Percentiles rank a stretch among this genome's conserved stretches.
These are phyloP conservation scores for Trypanosoma lewisi DNA, from an alignment of 208 protist species.

Conservation along the genomic window DNA sequence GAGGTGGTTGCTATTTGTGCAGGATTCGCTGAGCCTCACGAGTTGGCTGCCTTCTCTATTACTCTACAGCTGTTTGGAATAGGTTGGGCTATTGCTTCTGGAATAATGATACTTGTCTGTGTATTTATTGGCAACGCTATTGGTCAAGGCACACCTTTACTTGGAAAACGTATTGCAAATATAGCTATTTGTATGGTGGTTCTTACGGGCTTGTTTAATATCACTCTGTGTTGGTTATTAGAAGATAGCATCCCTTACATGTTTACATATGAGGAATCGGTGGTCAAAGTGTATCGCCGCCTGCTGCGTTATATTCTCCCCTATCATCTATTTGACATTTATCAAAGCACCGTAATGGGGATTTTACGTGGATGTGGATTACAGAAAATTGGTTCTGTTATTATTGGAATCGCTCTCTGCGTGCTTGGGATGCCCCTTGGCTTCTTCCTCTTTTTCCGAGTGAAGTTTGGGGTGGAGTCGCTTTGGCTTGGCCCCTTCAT, in stretches of 20 bases:
- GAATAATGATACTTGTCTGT: conserved; percentile 64
- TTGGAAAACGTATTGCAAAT: conserved; percentile 64
- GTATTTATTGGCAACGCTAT: conserved; percentile 85
- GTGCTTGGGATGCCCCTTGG: conserved; percentile 61
- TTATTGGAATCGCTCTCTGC: conserved; percentile 63
- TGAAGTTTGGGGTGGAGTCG: conserved; percentile 61
- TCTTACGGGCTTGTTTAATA: conserved; percentile 39
- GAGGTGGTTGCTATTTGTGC: conserved; percentile 70
- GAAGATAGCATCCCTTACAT: conserved; percentile 53
- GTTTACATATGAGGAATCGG: conserved; percentile 53
- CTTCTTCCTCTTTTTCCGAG: conserved; percentile 78
- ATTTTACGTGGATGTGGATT: conserved; percentile 73
- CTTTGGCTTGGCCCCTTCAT: conserved; percentile 77
- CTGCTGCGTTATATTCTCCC: conserved; percentile 50
- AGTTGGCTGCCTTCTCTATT: conserved; percentile 80
- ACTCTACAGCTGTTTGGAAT: conserved; percentile 73
- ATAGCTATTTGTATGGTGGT: conserved; percentile 53
- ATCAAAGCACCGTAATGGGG: conserved; percentile 80
- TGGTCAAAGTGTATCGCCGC: conserved; percentile 26
- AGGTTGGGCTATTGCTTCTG: conserved; percentile 71
- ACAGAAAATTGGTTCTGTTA: conserved; percentile 61
- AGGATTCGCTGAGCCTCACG: conserved; percentile 53
- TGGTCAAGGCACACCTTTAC: conserved; percentile 62
- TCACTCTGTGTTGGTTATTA: conserved; percentile 43
- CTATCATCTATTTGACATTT: conserved; percentile 82